A percentile compares a stretch with the other conserved stretches of the same genome.
Evolutionary conservation across 768 basidiomycete species (phyloP).

Genomic region (Chalciporus chontae): DNA sequence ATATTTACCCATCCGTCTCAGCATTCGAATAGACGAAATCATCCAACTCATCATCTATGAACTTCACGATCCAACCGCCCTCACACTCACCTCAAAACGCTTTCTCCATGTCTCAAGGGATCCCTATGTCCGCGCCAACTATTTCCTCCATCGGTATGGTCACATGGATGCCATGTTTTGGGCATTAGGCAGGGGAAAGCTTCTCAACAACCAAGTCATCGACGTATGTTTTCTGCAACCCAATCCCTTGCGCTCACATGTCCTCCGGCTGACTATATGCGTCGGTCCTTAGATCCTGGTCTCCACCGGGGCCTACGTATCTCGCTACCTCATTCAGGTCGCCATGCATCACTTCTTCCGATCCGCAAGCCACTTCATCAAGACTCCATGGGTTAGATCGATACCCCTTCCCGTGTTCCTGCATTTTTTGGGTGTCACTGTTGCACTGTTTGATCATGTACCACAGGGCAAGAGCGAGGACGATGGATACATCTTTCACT

Average conservation of each 20-base stretch:
- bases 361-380: constrained; percentile 69
- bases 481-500: constrained; percentile 62
- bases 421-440: constrained; percentile 60
- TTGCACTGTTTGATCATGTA: constrained; percentile 59
- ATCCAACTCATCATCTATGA: constrained; percentile 73
- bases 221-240: constrained; percentile 48
- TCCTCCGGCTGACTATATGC: constrained; percentile 27
- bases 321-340: constrained; percentile 74
- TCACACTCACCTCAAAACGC: constrained; percentile 57
- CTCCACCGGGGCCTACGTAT: constrained; percentile 72
- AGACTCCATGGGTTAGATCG: constrained; percentile 68
- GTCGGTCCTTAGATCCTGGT: constrained; percentile 55
- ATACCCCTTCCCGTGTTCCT: constrained; percentile 58
- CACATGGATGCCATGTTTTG: constrained; percentile 66
- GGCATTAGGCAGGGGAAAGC: constrained; percentile 69
- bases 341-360: constrained; percentile 79
- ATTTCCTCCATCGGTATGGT: constrained; percentile 75
- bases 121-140: constrained; percentile 72
- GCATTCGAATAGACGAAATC: constrained; percentile 48
- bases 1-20: constrained; percentile 10
- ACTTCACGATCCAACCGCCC: constrained; percentile 57
- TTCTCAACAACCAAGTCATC: constrained; percentile 61
- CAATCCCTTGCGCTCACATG: constrained; percentile 19
- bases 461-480: constrained; percentile 72
- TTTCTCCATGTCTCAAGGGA: constrained; percentile 62